These are phyloP conservation scores for Aureobasidium sp. DNA, from an alignment of 2,329 filamentous ascomycete genomes.

Conservation along the genomic window DNA sequence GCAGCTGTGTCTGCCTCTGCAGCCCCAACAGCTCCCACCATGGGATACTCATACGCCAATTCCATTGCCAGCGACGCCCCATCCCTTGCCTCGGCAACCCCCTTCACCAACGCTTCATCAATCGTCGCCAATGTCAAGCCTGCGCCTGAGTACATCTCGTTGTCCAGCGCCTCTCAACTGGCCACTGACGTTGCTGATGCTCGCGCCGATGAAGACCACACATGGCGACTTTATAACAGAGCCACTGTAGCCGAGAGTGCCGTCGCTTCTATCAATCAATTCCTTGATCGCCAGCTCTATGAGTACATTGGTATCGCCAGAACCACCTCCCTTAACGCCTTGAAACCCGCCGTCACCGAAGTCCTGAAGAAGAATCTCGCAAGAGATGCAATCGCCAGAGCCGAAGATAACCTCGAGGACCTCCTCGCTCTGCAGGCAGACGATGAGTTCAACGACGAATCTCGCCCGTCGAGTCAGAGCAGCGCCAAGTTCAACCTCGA, in stretches of 20 bases:
- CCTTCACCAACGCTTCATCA: slow-evolving; percentile 18
- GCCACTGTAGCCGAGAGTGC: slow-evolving; percentile 67
- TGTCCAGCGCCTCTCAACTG: slow-evolving; percentile 82
- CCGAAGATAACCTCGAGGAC: slow-evolving; percentile 80
- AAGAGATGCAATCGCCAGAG: slow-evolving; percentile 72
- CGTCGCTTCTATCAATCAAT: slow-evolving; percentile 75
- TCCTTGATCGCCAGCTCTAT: slow-evolving; percentile 88
- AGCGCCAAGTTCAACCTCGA: slow-evolving; percentile 74
- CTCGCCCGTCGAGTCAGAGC: slow-evolving; percentile 22
- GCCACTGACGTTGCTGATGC: slow-evolving; percentile 63
- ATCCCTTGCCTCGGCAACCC: slow-evolving; percentile 22
- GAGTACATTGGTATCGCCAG: slow-evolving; percentile 76
- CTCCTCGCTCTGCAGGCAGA: slow-evolving; percentile 70
- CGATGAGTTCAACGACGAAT: slow-evolving; percentile 56
- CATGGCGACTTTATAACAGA: slow-evolving; percentile 54
- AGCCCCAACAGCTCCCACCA: slow-evolving; percentile 18
- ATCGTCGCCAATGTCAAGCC: slow-evolving; percentile 51
- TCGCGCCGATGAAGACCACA: slow-evolving; percentile 45
- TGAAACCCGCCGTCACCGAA: slow-evolving; percentile 77
- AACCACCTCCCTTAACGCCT: slow-evolving; percentile 65
- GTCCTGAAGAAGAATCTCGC: slow-evolving; percentile 86
- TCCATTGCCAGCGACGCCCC: slow-evolving; percentile 22
- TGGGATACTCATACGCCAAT: slow-evolving; percentile 21
- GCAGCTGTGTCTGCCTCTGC: not conserved
- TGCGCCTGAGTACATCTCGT: slow-evolving; percentile 78